These are phyloP conservation scores for Tetracentron sinense DNA, from an alignment of 164 flowering plant species.

Conservation along the genomic window DNA sequence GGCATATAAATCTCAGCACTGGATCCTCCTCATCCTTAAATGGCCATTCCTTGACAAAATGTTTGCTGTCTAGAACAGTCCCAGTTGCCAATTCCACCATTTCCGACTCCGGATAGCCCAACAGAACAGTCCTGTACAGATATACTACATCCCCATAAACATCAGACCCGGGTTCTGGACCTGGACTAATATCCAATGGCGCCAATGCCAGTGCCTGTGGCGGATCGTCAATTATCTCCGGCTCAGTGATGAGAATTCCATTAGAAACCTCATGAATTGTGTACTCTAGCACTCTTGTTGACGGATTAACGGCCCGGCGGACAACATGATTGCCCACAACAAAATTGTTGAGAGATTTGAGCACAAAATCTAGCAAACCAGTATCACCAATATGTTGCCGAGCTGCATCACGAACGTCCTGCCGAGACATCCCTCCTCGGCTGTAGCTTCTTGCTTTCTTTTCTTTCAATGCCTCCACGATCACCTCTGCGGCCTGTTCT, in stretches of 20 bases:
- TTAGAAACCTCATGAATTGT: conserved; percentile 36
- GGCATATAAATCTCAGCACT: conserved; percentile 49
- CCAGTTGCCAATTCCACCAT: conserved; percentile 31
- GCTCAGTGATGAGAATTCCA: background rate
- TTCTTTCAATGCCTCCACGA: conserved; percentile 43
- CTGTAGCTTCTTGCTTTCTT: conserved; percentile 17
- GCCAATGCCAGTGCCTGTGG: no score
- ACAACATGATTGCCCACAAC: conserved; percentile 55
- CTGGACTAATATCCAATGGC: background rate
- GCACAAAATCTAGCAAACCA: conserved; percentile 78
- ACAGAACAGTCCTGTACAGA: conserved; percentile 42
- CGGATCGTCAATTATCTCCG: conserved; percentile 1
- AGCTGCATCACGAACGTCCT: conserved; percentile 85
- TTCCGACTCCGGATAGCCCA: conserved; percentile 38
- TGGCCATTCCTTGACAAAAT: conserved; percentile 76
- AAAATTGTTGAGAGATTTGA: conserved; percentile 74
- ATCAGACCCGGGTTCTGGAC: conserved; percentile 28
- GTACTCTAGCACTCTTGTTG: conserved; percentile 57
- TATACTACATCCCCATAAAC: conserved; percentile 45
- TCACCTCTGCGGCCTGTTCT: conserved; percentile 41
- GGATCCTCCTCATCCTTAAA: conserved; percentile 54
- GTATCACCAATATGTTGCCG: conserved; percentile 79
- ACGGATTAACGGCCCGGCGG: conserved; percentile 48
- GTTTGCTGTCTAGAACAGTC: conserved; percentile 55
- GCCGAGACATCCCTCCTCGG: conserved; percentile 63